These are phyloP conservation scores for Fusarium austroafricanum DNA, from an alignment of 2,329 filamentous ascomycete genomes.

Conservation along the genomic window DNA sequence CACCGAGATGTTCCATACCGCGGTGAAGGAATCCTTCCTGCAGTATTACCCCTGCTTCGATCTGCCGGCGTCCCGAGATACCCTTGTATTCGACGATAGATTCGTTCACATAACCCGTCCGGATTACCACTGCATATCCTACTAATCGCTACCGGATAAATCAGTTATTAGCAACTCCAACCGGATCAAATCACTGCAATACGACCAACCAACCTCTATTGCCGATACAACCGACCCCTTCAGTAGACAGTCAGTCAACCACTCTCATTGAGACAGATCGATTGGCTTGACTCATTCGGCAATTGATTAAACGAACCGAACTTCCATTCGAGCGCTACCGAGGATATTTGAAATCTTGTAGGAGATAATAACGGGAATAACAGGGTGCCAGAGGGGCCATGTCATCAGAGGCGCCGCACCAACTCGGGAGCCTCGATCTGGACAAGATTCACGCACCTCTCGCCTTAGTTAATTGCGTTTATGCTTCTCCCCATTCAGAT, in stretches of 20 bases:
- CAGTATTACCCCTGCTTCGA: slow-evolving; percentile 22
- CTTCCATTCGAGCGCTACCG: slow-evolving; percentile 37
- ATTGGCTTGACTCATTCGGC: slow-evolving; percentile 1
- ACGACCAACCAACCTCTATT: neutral
- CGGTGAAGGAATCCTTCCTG: slow-evolving; percentile 12
- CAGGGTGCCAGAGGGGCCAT: slow-evolving; percentile 9
- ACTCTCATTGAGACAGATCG: neutral
- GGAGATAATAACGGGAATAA: slow-evolving; percentile 39
- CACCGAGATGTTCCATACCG: slow-evolving; percentile 28
- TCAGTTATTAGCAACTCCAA: neutral
- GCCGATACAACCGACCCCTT: slow-evolving; percentile 15
- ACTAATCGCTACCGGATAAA: slow-evolving; percentile 18
- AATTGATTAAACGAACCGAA: slow-evolving; percentile 17
- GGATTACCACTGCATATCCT: slow-evolving; percentile 6
- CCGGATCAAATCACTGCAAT: neutral
- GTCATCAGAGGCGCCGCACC: slow-evolving; percentile 18
- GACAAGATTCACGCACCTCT: slow-evolving; percentile 1
- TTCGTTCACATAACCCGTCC: slow-evolving; percentile 12
- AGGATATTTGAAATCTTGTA: slow-evolving; percentile 12
- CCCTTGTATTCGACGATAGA: slow-evolving; percentile 16
- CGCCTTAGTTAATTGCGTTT: slow-evolving; percentile 2
- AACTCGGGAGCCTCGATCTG: slow-evolving; percentile 11
- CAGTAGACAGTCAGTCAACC: neutral
- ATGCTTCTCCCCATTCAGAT: slow-evolving; percentile 40
- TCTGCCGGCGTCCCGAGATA: slow-evolving; percentile 31